Conservation (phyloP, 176 grass and related monocot genomes). For the Musa schizocarpa region DNA sequence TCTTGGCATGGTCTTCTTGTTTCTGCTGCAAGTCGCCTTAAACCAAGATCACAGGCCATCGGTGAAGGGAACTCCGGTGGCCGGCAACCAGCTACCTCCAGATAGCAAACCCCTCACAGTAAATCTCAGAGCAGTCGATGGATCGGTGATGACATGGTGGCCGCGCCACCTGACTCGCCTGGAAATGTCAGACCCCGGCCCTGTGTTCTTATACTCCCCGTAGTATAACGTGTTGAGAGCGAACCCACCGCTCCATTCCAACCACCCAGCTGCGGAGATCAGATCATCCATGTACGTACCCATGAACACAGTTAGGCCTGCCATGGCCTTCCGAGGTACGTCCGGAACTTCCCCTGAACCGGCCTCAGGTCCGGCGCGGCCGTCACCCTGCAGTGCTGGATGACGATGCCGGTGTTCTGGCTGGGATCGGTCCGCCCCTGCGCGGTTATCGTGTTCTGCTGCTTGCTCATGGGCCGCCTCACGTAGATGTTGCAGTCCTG, state of each 20-base stretch:
- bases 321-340: conserved; percentile 4
- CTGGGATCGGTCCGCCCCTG: background rate
- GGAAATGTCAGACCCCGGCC: background rate
- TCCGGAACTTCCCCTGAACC: background rate
- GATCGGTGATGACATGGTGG: background rate
- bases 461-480: background rate
- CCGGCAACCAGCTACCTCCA: background rate
- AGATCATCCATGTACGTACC: background rate
- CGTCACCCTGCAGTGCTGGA: background rate
- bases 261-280: background rate
- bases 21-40: too few species aligned
- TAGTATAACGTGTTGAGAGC: conserved; percentile 1
- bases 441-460: background rate
- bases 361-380: background rate
- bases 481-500: conserved; percentile 2
- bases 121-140: background rate
- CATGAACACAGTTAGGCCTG: background rate
- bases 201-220: conserved; percentile 1
- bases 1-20: too few species aligned
- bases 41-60: background rate
- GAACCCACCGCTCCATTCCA: background rate
- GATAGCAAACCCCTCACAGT: background rate
- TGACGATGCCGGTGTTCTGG: background rate
- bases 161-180: background rate
- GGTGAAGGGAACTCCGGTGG: background rate